These are phyloP conservation scores for Vitis vinifera DNA, from an alignment of 164 flowering plant species.

Conservation along the genomic window ASM3070453v1 NC_081813.1:221501-222000, in stretches of 20 bases:
- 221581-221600: conserved; percentile 76
- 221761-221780: background rate
- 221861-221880: background rate
- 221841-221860: background rate
- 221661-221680: conserved; percentile 42
- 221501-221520: conserved; percentile 12
- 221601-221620: conserved; percentile 68
- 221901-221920: background rate
- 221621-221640: conserved; percentile 84
- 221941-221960: background rate
- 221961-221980: background rate
- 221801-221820: background rate
- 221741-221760: background rate
- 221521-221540: conserved; percentile 44
- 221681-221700: too few relatives aligned
- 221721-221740: background rate
- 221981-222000: background rate
- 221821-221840: background rate
- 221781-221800: background rate
- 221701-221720: background rate
- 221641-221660: conserved; percentile 89
- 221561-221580: conserved; percentile 81
- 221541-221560: conserved; percentile 64
- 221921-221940: background rate
- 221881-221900: background rate